phyloP scores from a whole-genome alignment of 2,329 filamentous ascomycete genomes.

The Ceratocystis diversiconidia region DNA sequence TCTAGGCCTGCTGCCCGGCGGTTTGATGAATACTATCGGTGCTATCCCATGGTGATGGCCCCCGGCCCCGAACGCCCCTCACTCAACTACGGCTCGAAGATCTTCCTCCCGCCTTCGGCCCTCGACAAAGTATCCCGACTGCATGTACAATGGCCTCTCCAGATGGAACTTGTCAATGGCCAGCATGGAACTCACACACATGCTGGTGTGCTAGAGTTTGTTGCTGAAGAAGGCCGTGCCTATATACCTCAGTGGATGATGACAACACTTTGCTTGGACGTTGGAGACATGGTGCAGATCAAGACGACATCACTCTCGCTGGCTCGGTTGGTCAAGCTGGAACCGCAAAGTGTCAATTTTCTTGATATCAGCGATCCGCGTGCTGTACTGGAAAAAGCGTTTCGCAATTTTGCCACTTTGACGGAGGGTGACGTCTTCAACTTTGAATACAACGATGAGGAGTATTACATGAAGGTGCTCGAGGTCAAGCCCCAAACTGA shows the following conservation, averaged over 20 bases:
- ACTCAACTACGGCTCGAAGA: slow-evolving; percentile 93
- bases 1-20: slow-evolving; percentile 47
- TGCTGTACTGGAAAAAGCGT: slow-evolving; percentile 90
- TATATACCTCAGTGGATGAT: slow-evolving; percentile 98
- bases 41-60: slow-evolving; percentile 90
- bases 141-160: slow-evolving; percentile 92
- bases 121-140: slow-evolving; percentile 92
- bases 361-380: slow-evolving; percentile 96
- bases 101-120: slow-evolving; percentile 89
- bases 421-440: slow-evolving; percentile 92
- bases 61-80: slow-evolving; percentile 77
- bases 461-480: slow-evolving; percentile 84
- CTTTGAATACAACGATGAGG: slow-evolving; percentile 88
- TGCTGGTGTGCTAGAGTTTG: slow-evolving; percentile 91
- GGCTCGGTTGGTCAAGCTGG: slow-evolving; percentile 86
- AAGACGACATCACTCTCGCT: slow-evolving; percentile 87
- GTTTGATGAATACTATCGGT: slow-evolving; percentile 97
- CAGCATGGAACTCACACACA: slow-evolving; percentile 69
- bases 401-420: slow-evolving; percentile 86
- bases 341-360: slow-evolving; percentile 85
- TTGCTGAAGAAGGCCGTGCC: slow-evolving; percentile 89
- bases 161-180: slow-evolving; percentile 92
- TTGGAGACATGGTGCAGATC: slow-evolving; percentile 86
- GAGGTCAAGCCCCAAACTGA: slow-evolving; percentile 79
- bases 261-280: slow-evolving; percentile 76